Base-by-base conservation (phyloP, 2,329 filamentous ascomycete genomes). In the Xylaria sp. region DNA sequence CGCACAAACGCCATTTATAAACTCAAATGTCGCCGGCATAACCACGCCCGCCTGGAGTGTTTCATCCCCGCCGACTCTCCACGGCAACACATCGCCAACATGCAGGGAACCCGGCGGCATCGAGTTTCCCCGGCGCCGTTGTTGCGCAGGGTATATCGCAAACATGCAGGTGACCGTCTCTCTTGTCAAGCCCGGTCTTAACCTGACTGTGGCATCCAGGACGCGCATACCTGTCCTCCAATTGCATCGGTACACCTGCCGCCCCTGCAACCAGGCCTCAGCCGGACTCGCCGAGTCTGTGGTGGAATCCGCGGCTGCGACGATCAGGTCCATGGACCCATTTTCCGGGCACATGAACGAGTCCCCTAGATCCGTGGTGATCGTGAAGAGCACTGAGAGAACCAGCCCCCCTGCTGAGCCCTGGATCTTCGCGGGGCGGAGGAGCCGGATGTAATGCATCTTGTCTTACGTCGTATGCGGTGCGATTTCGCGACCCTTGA, bases 371-470 rank as follows among this genome's bases (percentile, higher is more conserved):
- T 87, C 84, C 11, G 84, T 87, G 10, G 83, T 85, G 66, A 87
- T 80, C 61, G 83, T 81, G 62, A 87, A 74, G 1, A 84, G 75
- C 3, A 87, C 68, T 17, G 67, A 74, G 65, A 60, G 23, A n/a
- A 17, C 31, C 1, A 52, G 43, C 11, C 48, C 52, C 6, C 11
- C 53, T 21, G 46, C 1, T 60, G 60, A 68, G 37, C 57, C 61
- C 11, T 64, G 70, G 44, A 82, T 70, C 65, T 76, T 76, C 2
- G 80, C 81, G 2, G 80, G 76, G 13, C 84, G 77, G 31, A 86
- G 74, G 4, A 86, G 78, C 38, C 84, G 80, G 59, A 86, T 80
- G 75, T 87, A 87, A 66, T 87, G 83, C 84, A 87, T 87, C 17
- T 40, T 51, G 23, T 33, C 23, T 40, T 9, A 11, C 29, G 15